These are phyloP conservation scores for Blastobotrys petasosporus DNA, from an alignment of 1,139 yeast species.

Conservation along the genomic window DNA sequence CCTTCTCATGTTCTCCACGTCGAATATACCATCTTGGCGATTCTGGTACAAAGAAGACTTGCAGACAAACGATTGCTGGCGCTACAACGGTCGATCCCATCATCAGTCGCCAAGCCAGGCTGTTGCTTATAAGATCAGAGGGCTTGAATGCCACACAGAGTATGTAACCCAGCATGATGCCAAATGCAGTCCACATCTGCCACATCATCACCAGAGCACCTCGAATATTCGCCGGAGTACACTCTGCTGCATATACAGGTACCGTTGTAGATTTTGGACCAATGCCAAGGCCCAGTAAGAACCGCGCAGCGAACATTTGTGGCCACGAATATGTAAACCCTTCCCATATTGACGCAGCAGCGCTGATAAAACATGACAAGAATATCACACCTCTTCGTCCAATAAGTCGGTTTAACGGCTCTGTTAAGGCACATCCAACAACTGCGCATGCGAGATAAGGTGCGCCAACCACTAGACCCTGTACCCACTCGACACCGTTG, in stretches of 20 bases:
- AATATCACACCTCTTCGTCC: conserved; percentile 76
- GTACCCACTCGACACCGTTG: conserved; percentile 56
- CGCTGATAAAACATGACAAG: conserved; percentile 59
- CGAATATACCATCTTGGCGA: conserved; percentile 80
- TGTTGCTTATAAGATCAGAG: conserved; percentile 40
- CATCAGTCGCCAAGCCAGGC: conserved; percentile 76
- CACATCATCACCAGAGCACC: conserved; percentile 83
- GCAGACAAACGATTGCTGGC: conserved; percentile 59
- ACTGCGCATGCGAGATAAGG: conserved; percentile 73
- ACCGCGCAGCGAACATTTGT: conserved; percentile 68
- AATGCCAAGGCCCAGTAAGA: conserved; percentile 68
- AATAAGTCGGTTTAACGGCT: conserved; percentile 52
- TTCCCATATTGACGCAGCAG: conserved; percentile 68
- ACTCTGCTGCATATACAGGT: conserved; percentile 80
- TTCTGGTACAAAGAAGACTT: conserved; percentile 68
- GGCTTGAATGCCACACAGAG: conserved; percentile 58
- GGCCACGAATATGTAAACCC: conserved; percentile 69
- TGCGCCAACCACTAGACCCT: conserved; percentile 73
- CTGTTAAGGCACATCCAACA: conserved; percentile 69
- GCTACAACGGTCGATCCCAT: conserved; percentile 73
- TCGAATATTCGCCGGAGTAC: conserved; percentile 68
- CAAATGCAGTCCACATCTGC: conserved; percentile 87
- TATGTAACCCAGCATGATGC: conserved; percentile 76
- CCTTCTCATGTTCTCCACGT: conserved; percentile 53
- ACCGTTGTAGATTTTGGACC: conserved; percentile 80